Base-by-base conservation (phyloP, 352 stramenopile genomes). In the Thalassiosira pacifica region DNA sequence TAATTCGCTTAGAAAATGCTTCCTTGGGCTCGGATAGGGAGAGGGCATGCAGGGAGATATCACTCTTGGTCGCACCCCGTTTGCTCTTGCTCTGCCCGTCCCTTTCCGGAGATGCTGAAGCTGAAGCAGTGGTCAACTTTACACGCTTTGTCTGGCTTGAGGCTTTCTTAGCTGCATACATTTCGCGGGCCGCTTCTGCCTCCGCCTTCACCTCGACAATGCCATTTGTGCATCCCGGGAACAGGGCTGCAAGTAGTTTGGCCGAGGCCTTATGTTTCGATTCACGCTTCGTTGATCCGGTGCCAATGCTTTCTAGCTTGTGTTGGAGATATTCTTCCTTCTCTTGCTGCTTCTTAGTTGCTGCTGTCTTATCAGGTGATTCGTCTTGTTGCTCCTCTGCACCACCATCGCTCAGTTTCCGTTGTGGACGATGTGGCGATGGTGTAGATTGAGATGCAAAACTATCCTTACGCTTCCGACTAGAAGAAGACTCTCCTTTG, bases 171-270 rank as follows among this genome's bases (percentile, higher is more conserved):
- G 85, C 90, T 55, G 85, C 85, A 78, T 93, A 93, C 27, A 76
- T 78, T 76, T 93, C 88, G 31, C 89, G 76, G 24, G 79, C 83
- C 27, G 79, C 80, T 81, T 95, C 91, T 22, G 91, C 91, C 48
- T 87, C 88, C 71, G 88, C 79, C 86, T 93, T 95, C 1, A 94
- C 91, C 64, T 93, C 79, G 22, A 88, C 84, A 71, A 94, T 90
- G 13, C 74, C n/a, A n/a, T n/a, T 87, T 31, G 83, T 75, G 64
- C 89, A 95, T 75, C 91, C 80, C 9, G 91, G 91, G 79, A 95
- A 95, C 16, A 95, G 61, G 40, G 90, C 72, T 0, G 88, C 82
- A 67, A 95, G 77, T 16, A 95, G 66, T 68, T 93, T 92, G 0
- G 88, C 88, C 26, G 88, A 93, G 16, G 91, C 89, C 61, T 83